Base-by-base conservation (phyloP, 2,329 filamentous ascomycete species). In the Cercospora nicotianae region DNA sequence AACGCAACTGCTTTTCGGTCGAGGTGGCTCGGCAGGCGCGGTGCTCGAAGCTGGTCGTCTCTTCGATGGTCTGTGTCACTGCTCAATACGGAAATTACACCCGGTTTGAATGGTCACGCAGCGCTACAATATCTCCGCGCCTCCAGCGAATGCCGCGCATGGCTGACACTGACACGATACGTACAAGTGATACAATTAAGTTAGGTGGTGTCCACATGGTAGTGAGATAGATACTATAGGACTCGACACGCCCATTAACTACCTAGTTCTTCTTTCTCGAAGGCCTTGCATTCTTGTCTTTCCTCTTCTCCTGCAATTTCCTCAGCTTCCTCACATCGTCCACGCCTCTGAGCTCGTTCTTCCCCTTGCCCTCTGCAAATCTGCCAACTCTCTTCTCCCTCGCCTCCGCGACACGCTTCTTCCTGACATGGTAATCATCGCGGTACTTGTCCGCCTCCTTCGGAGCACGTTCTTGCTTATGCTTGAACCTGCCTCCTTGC, bases 381-480 rank as follows among this genome's bases (percentile, higher is more conserved):
- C 87, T 86, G 61, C 91, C 92, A 31, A 93, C 81, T 20, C 91
- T 85, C 83, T 93, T 93, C 84, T 97, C 92, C 81, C 91, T 91
- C 57, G 94, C 94, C 77, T 93, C 93, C 16, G 89, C 88, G 18
- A 95, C 90, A 77, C 92, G 89, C 89, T 94, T 94, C 89, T 95
- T 97, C 82, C 91, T 90, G 78, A 89, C 89, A 72, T 96, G 85
- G 81, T 92, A 99, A 81, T 99, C 94, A 79, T 94, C 93, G 69
- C 95, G 87, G 80, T 87, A 94, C 82, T 91, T 94, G 83, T 99
- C 95, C 7, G 95, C 93, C 75, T 92, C 89, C 85, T 97, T 98
- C 70, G 96, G 95, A 66, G 93, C 93, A 81, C 87, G 89, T 78
- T 95, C 90, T 80, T 90, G 87, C 81, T 91, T 94, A 83, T 99